Percentiles rank a stretch among this genome's conserved stretches.
Conservation (phyloP, 495 filamentous ascomycete genomes). For the Daldinia childiae region DNA sequence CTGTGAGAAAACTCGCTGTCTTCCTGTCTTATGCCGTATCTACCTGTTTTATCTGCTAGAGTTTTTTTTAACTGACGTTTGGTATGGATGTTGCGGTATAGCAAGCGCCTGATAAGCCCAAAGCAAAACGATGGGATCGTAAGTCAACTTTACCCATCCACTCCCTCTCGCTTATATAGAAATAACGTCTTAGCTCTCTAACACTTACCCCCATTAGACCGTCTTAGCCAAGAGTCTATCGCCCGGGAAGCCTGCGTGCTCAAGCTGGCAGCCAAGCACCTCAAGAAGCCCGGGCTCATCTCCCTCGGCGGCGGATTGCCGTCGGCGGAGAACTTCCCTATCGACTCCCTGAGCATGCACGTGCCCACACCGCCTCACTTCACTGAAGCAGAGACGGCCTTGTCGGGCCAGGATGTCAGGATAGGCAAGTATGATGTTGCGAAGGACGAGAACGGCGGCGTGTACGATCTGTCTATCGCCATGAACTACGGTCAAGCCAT, state of each 20-base stretch:
- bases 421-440: slow-evolving; percentile 84
- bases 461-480: slow-evolving; percentile 76
- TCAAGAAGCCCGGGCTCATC: slow-evolving; percentile 79
- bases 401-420: slow-evolving; percentile 62
- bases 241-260: slow-evolving; percentile 69
- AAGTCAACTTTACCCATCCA: slow-evolving; percentile 51
- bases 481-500: slow-evolving; percentile 91
- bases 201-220: slow-evolving; percentile 48
- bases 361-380: slow-evolving; percentile 65
- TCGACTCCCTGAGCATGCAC: slow-evolving; percentile 52
- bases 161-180: background rate
- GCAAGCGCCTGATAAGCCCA: slow-evolving; percentile 69
- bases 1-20: slow-evolving; percentile 53
- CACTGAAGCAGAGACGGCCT: slow-evolving; percentile 67
- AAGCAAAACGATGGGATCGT: slow-evolving; percentile 88
- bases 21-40: too few species aligned
- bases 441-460: slow-evolving; percentile 46
- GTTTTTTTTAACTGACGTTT: too few species aligned
- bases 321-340: slow-evolving; percentile 86
- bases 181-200: slow-evolving; percentile 10
- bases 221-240: slow-evolving; percentile 65
- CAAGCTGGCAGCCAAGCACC: slow-evolving; percentile 76
- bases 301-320: slow-evolving; percentile 93
- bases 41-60: too few species aligned
- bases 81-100: slow-evolving; percentile 11